Evolutionary conservation across 2,329 filamentous ascomycete species (phyloP).

Genomic region (Clonostachys rhizophaga): DNA sequence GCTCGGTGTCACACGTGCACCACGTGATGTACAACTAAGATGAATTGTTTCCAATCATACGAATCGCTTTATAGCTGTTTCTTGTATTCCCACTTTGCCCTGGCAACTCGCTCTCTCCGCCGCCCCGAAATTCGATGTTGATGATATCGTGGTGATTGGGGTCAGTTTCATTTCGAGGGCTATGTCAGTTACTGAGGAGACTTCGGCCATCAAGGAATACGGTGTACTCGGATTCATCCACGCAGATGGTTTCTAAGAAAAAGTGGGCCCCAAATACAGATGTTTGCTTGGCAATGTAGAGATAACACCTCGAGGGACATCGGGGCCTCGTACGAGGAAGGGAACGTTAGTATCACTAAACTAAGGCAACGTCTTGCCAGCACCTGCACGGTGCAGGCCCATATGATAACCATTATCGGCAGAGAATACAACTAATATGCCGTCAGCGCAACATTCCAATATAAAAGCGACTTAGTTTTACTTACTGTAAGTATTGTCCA

Average conservation of each 20-base stretch:
- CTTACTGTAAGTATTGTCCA: conserved; percentile 41
- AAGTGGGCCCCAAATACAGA: conserved; percentile 49
- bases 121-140: conserved; percentile 22
- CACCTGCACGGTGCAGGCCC: conserved; percentile 43
- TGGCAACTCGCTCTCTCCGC: conserved; percentile 14
- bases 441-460: too few species aligned
- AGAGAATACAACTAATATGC: conserved; percentile 5
- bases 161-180: conserved; percentile 2
- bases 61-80: conserved; percentile 19
- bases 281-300: conserved; percentile 40
- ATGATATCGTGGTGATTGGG: conserved; percentile 37
- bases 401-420: conserved; percentile 51
- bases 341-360: conserved; percentile 49
- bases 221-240: conserved; percentile 7
- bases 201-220: conserved; percentile 19
- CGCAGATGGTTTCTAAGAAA: conserved; percentile 34
- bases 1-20: conserved; percentile 21
- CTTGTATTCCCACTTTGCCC: neutral
- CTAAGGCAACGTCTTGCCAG: conserved; percentile 45
- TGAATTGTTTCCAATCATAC: conserved; percentile 12
- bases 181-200: conserved; percentile 18
- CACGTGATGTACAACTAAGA: conserved; percentile 16
- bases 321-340: conserved; percentile 42
- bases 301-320: conserved; percentile 27
- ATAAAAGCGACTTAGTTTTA: conserved; percentile 20